A percentile compares a stretch with the other conserved stretches of the same genome.
Conservation (phyloP, 164 flowering plant genomes). For the Vitis rotundifolia region DNA sequence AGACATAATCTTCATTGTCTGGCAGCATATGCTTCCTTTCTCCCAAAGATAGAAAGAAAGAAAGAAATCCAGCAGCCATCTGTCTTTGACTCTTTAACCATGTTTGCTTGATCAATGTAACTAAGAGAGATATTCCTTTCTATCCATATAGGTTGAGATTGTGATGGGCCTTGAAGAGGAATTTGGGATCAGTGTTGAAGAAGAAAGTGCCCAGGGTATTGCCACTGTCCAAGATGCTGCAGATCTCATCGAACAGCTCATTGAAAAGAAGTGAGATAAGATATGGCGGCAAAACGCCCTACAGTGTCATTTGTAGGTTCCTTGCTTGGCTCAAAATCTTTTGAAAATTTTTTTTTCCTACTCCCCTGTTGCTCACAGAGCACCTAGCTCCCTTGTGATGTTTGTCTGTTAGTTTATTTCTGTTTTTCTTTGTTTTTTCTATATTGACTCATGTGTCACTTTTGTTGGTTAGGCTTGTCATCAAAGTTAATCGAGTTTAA, state of each 20-base stretch:
- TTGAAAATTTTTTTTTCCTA: not conserved
- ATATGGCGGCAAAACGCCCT: not conserved
- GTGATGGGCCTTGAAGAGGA: conserved; percentile 94
- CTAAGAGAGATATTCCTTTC: not conserved
- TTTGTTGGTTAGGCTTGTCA: too few species aligned
- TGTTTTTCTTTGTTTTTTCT: too few species aligned
- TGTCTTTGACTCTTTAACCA: too few species aligned
- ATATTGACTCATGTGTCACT: too few species aligned
- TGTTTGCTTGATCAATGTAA: not conserved
- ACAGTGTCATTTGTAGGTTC: not conserved
- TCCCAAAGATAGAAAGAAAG: too few species aligned
- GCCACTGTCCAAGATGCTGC: conserved; percentile 87
- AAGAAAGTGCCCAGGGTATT: conserved; percentile 81
- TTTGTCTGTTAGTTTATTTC: too few species aligned
- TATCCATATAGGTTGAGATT: conserved; percentile 66
- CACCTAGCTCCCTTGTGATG: not conserved
- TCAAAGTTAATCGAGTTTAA: too few species aligned
- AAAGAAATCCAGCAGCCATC: too few species aligned
- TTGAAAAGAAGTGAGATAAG: conserved; percentile 36
- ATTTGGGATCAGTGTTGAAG: conserved; percentile 80
- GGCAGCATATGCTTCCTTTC: too few species aligned
- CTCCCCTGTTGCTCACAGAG: not conserved
- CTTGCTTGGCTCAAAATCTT: not conserved
- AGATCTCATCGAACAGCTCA: conserved; percentile 72
- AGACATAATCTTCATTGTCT: too few species aligned